Evolutionary conservation across 371 early-diverging fungal genomes (phyloP).

Genomic region (Lichtheimia ramosa): DNA sequence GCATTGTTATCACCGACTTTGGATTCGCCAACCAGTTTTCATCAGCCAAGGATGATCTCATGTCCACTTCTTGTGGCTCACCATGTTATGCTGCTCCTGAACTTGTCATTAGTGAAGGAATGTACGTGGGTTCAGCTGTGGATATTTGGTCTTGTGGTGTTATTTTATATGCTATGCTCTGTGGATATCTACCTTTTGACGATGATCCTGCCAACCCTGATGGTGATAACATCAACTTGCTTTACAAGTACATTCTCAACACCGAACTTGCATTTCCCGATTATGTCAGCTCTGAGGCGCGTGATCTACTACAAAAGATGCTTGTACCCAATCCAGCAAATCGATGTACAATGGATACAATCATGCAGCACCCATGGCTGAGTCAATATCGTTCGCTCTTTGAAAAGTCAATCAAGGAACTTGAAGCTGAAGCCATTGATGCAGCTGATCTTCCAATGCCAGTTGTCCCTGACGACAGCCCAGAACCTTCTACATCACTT

Average conservation of each 20-base stretch:
- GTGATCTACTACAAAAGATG: slow-evolving; percentile 85
- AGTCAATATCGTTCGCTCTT: slow-evolving; percentile 31
- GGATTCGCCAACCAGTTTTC: slow-evolving; percentile 97
- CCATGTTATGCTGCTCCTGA: slow-evolving; percentile 99
- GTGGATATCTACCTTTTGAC: slow-evolving; percentile 98
- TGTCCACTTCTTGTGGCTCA: slow-evolving; percentile 94
- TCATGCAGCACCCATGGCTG: slow-evolving; percentile 83
- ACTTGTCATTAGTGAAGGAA: slow-evolving; percentile 91
- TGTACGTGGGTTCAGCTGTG: slow-evolving; percentile 96
- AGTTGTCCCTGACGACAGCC: not conserved
- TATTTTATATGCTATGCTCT: slow-evolving; percentile 94
- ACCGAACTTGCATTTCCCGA: slow-evolving; percentile 91
- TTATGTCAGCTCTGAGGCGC: slow-evolving; percentile 78
- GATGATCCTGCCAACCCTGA: slow-evolving; percentile 97
- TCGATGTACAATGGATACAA: slow-evolving; percentile 83
- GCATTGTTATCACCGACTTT: slow-evolving; percentile 98
- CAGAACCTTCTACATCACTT: slow-evolving; percentile 10
- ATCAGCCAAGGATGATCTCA: slow-evolving; percentile 67
- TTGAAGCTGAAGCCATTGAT: slow-evolving; percentile 19
- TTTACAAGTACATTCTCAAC: slow-evolving; percentile 93
- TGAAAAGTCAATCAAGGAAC: slow-evolving; percentile 19
- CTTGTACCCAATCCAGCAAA: slow-evolving; percentile 87
- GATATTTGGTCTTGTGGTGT: slow-evolving; percentile 98
- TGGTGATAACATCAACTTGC: slow-evolving; percentile 92
- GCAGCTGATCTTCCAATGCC: slow-evolving; percentile 18